These are phyloP conservation scores for Adansonia madagascariensis DNA, from an alignment of 441 rosid species.

Conservation along the genomic window DNA sequence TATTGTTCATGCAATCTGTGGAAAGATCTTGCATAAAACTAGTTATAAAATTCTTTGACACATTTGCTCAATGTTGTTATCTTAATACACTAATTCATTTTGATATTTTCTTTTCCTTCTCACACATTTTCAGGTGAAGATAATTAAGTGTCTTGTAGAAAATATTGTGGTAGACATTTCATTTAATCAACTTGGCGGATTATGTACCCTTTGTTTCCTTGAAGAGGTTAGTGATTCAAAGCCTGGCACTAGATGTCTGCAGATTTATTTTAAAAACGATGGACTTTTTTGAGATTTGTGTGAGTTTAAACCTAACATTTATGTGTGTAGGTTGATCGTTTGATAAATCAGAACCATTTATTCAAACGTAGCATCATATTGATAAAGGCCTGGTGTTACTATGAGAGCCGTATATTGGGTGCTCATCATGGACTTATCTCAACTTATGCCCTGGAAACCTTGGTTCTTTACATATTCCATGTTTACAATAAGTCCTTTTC, in stretches of 20 bases:
- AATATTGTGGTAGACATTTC: constrained; percentile 98
- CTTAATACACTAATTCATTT: neutral
- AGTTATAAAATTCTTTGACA: neutral
- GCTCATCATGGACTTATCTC: constrained; percentile 99
- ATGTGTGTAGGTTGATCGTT: constrained; percentile 72
- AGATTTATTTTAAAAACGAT: constrained; percentile 21
- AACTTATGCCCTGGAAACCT: constrained; percentile 93
- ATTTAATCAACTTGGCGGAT: constrained; percentile 96
- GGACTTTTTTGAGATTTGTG: constrained; percentile 7
- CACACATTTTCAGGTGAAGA: constrained; percentile 70
- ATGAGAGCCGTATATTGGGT: constrained; percentile 98
- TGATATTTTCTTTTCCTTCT: neutral
- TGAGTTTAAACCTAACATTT: constrained; percentile 22
- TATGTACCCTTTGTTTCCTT: constrained; percentile 98
- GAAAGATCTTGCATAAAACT: constrained; percentile 4
- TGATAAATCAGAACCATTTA: constrained; percentile 80
- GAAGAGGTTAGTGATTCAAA: constrained; percentile 72
- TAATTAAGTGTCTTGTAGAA: constrained; percentile 97
- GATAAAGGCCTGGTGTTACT: constrained; percentile 99
- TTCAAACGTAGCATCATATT: constrained; percentile 96
- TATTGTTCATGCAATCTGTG: neutral
- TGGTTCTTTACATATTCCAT: constrained; percentile 98
- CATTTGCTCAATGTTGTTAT: neutral
- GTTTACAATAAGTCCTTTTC: constrained; percentile 86
- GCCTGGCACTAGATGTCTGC: constrained; percentile 14